Base-by-base conservation (phyloP, 2,329 filamentous ascomycete species). In the Blumeriella jaapii region DNA sequence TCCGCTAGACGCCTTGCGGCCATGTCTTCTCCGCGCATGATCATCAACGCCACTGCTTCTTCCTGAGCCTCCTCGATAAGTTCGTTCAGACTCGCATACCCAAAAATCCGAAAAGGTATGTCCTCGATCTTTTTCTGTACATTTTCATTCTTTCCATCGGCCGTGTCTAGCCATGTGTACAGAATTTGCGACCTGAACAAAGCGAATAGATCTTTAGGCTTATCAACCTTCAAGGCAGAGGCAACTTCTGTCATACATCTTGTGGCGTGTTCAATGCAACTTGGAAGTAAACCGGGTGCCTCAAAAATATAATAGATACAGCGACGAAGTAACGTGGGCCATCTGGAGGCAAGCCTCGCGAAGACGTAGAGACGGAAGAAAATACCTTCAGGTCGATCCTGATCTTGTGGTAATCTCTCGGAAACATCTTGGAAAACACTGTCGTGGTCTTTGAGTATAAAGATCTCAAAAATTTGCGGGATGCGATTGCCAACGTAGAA, bases 271-370 rank as follows among this genome's bases (percentile, higher is more conserved):
- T 66, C 62, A 13, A 68, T 65, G 5, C 81, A 80, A 8, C 62
- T 59, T 3, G 69, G 60, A 10, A 93, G 73, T 38, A 76, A 75
- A 1, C 82, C 84, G 2, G 87, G 82, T 0, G 81, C 85, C 56
- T 96, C 91, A 49, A 96, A 94, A 14, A 96, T 86, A 56, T 91
- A 82, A 55, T 95, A 98, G 12, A 93, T 82, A 46, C 85, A 86
- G 45, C 82, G 76, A 33, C 87, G 78, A 27, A 95, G 67, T 13
- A 96, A 66, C 0, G 87, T 93, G 40, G 85, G 78, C 83, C 89
- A 96, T 32, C 67, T 63, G 18, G 84, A 82, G 15, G 82, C 91
- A 39, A 98, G 62, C 36, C 76, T 75, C 1, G 81, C 74, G 8
- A 96, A 62, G 6, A 84, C 73, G 42, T 82, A 72, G 2, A 96